Percentiles rank a stretch among this genome's conserved stretches.
Evolutionary conservation across 495 filamentous ascomycete genomes (phyloP).

Genomic region (Podospora anserina): DNA sequence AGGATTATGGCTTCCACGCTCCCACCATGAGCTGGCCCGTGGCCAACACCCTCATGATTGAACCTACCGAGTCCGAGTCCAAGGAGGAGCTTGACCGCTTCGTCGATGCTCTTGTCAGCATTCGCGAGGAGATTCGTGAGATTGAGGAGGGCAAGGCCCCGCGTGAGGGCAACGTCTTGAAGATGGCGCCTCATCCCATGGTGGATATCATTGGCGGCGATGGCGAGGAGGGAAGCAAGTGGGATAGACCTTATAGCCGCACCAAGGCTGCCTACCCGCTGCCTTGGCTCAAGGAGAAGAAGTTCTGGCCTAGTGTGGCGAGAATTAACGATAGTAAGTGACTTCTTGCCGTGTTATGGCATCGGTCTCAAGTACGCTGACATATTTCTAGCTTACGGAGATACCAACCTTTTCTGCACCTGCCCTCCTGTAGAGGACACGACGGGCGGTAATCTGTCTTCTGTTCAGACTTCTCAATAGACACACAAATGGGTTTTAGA

Average conservation of each 20-base stretch:
- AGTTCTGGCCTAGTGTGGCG: conserved; percentile 94
- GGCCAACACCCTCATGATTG: conserved; percentile 95
- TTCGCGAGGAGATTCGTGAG: conserved; percentile 80
- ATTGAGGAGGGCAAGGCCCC: conserved; percentile 79
- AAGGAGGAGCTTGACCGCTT: conserved; percentile 94
- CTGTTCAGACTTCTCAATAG: conserved; percentile 20
- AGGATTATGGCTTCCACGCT: conserved; percentile 98
- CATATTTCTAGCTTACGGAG: conserved; percentile 68
- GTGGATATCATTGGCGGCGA: conserved; percentile 68
- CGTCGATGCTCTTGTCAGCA: conserved; percentile 86
- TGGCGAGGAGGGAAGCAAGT: conserved; percentile 51
- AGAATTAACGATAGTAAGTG: conserved; percentile 82
- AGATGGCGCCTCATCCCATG: conserved; percentile 86
- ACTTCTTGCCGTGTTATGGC: too few species aligned
- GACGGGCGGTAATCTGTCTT: conserved; percentile 33
- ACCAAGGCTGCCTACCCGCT: conserved; percentile 89
- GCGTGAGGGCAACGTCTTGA: conserved; percentile 81
- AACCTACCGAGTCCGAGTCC: conserved; percentile 93
- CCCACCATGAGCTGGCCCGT: conserved; percentile 99
- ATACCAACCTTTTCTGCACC: conserved; percentile 92
- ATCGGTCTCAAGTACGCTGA: conserved; percentile 27
- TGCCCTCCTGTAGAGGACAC: conserved; percentile 79
- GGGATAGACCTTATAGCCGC: conserved; percentile 74
- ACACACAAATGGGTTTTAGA: background rate
- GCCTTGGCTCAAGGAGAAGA: conserved; percentile 85